Base-by-base conservation (phyloP, 2,329 filamentous ascomycete genomes). In the Penicillium corylophilum region DNA sequence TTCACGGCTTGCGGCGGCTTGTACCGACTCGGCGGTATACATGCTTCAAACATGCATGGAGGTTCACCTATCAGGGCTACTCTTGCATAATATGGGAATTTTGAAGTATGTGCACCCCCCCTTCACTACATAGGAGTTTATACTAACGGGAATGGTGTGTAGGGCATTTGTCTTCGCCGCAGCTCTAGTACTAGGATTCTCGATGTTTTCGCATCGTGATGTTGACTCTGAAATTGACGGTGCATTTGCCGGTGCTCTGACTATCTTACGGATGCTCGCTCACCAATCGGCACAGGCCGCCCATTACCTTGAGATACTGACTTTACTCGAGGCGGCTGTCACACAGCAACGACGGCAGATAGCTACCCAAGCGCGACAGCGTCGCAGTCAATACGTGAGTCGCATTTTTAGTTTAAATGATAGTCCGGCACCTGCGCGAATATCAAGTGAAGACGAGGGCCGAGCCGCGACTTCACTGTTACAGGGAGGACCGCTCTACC, bases 281-380 rank as follows among this genome's bases (percentile, higher is more conserved):
- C 64, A 65, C 0, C 74, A 78, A 43, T 82, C 79, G 36, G 78
- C 80, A 0, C 82, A 84, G 54, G 82, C 82, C 3, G 76, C 73
- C 2, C 81, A 83, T 46, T 84, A 85, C 57, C 72, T 76, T 12
- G 79, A 83, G 5, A 84, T 84, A 18, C 68, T 84, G 7, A 77
- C 70, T 0, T 67, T 73, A 2, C 66, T 82, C 4, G 71, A 74
- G 0, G 73, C 74, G 9, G 78, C 78, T 0, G 75, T 81, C 9
- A 57, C 62, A 3, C 69, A 76, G 44, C 74, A 76, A 52, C 71
- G 74, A 13, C 66, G 70, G 36, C 64, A 65, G 24, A 53, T 69
- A 2, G 48, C 57, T 7, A 54, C 59, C 2, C 62, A 71, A 29
- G 53, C 64, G 4, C 64, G 59, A 8, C 62, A 64, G 35, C 63